These are phyloP conservation scores for Pezicula carpinea DNA, from an alignment of 2,329 filamentous ascomycete genomes.

Conservation along the genomic window DNA sequence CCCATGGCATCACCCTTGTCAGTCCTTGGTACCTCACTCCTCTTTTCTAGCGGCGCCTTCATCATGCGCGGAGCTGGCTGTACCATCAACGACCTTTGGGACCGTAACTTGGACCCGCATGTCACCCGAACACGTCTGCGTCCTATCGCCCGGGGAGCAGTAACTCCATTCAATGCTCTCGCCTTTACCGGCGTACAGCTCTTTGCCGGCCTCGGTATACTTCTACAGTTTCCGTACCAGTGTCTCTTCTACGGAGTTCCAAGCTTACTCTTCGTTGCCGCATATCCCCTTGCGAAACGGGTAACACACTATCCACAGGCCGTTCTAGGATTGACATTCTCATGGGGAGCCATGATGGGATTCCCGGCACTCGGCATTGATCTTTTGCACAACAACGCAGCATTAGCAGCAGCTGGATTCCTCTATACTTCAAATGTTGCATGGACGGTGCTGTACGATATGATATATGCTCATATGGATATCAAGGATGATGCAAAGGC, in stretches of 20 bases:
- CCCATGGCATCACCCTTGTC: slow-evolving; percentile 57
- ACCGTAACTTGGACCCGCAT: slow-evolving; percentile 78
- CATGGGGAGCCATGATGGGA: slow-evolving; percentile 84
- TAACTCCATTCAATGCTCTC: slow-evolving; percentile 67
- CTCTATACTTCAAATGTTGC: slow-evolving; percentile 76
- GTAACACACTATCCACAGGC: slow-evolving; percentile 85
- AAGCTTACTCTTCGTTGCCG: slow-evolving; percentile 66
- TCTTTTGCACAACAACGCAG: slow-evolving; percentile 57
- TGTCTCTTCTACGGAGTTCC: slow-evolving; percentile 78
- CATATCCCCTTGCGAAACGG: slow-evolving; percentile 80
- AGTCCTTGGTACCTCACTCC: slow-evolving; percentile 57
- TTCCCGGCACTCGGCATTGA: slow-evolving; percentile 80
- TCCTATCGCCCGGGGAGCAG: slow-evolving; percentile 74
- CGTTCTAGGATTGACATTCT: slow-evolving; percentile 79
- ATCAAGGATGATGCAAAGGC: slow-evolving; percentile 80
- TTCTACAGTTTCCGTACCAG: slow-evolving; percentile 68
- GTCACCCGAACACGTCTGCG: slow-evolving; percentile 72
- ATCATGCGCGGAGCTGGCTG: slow-evolving; percentile 87
- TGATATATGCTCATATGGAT: slow-evolving; percentile 93
- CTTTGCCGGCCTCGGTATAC: slow-evolving; percentile 65
- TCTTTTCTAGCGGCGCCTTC: slow-evolving; percentile 73
- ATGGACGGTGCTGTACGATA: slow-evolving; percentile 87
- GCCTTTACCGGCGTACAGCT: slow-evolving; percentile 72
- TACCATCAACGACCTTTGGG: slow-evolving; percentile 88
- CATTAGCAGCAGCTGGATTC: slow-evolving; percentile 60